Conservation (phyloP, 1,139 yeast species). For the Pichia inconspicua region DNA sequence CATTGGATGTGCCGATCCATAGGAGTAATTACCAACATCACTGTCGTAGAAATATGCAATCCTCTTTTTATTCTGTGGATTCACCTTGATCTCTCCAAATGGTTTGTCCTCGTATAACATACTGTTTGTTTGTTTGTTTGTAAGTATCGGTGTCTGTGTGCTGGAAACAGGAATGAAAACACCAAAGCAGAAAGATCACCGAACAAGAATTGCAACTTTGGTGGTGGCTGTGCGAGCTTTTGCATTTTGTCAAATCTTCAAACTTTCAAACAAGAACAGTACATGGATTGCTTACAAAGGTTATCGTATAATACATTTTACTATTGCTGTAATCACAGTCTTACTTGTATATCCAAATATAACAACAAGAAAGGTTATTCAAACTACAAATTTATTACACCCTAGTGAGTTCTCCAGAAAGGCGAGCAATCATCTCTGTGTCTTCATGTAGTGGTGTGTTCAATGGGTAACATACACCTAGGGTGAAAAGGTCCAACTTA, state of each 20-base stretch:
- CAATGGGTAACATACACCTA: conserved; percentile 17
- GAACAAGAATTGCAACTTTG: not conserved
- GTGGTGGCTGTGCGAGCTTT: not conserved
- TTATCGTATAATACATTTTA: too few relatives aligned
- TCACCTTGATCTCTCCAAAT: conserved; percentile 51
- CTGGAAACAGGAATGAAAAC: too few relatives aligned
- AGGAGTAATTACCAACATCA: conserved; percentile 95
- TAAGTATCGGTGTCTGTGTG: not conserved
- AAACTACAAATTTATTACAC: not conserved
- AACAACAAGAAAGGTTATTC: too few relatives aligned
- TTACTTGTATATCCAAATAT: too few relatives aligned
- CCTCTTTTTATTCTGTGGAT: conserved; percentile 50
- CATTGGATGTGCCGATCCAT: conserved; percentile 98
- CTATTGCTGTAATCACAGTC: too few relatives aligned
- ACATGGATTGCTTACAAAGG: too few relatives aligned
- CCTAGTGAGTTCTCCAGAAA: not conserved
- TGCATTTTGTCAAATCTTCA: not conserved
- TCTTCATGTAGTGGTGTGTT: not conserved
- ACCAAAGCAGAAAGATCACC: not conserved
- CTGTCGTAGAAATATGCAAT: conserved; percentile 66
- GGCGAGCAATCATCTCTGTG: not conserved
- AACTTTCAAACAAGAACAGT: too few relatives aligned
- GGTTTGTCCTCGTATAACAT: conserved; percentile 39
- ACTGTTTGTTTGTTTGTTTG: not conserved
- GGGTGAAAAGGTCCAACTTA: conserved; percentile 6